Percentiles rank a stretch among this genome's conserved stretches.
phyloP scores from a whole-genome alignment of 148 eudicot species.

The Nepenthes mirabilis region DNA sequence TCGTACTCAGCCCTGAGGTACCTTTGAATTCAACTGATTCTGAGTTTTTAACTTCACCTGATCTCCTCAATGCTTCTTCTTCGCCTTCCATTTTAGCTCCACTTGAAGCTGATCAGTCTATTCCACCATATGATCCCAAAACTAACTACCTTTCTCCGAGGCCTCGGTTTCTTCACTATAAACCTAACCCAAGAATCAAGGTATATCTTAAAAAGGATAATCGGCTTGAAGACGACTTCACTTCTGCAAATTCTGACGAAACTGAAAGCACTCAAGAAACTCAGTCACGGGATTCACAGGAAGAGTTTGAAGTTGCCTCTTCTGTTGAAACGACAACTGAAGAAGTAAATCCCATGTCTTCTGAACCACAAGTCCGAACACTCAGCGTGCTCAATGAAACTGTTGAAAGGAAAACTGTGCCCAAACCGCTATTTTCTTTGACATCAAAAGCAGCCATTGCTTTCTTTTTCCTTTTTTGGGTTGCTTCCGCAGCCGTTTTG shows the following conservation, averaged over 20 bases:
- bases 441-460: slow-evolving; percentile 21
- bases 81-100: slow-evolving; percentile 41
- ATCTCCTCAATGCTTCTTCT: slow-evolving; percentile 21
- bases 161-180: slow-evolving; percentile 83
- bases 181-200: slow-evolving; percentile 50
- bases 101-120: slow-evolving; percentile 60
- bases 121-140: slow-evolving; percentile 82
- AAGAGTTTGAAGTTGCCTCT: slow-evolving; percentile 25
- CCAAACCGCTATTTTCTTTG: slow-evolving; percentile 16
- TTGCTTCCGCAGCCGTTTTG: slow-evolving; percentile 28
- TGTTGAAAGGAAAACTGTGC: slow-evolving; percentile 10
- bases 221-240: slow-evolving; percentile 37
- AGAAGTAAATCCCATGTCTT: slow-evolving; percentile 11
- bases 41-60: slow-evolving; percentile 12
- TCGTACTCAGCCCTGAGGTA: slow-evolving; percentile 33
- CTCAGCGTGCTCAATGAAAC: neutral
- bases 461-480: slow-evolving; percentile 27
- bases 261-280: slow-evolving; percentile 39
- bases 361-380: slow-evolving; percentile 11
- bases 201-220: slow-evolving; percentile 27
- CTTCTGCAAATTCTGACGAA: slow-evolving; percentile 43
- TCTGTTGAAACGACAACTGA: slow-evolving; percentile 6
- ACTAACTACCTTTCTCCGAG: slow-evolving; percentile 81
- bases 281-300: slow-evolving; percentile 24
- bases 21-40: slow-evolving; percentile 9